phyloP scores from a whole-genome alignment of 306 rosid genomes.

The Sicyos baderoa region DNA sequence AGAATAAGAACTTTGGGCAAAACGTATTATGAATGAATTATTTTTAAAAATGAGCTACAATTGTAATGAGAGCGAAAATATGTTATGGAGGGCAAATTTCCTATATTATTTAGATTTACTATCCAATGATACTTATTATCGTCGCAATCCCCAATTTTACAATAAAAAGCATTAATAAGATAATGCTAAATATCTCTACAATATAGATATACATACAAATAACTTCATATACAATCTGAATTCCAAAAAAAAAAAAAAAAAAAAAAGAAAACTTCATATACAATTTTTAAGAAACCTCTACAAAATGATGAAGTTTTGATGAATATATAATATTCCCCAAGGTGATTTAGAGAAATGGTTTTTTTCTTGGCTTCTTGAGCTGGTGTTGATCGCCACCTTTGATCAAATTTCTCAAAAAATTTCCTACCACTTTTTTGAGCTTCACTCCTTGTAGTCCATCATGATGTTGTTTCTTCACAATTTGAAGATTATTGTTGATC shows the following conservation, averaged over 20 bases:
- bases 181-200: neutral
- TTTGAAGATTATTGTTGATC: slow-evolving; percentile 37
- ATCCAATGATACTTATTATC: neutral
- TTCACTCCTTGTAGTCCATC: slow-evolving; percentile 47
- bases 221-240: neutral
- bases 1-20: no score
- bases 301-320: slow-evolving; percentile 9
- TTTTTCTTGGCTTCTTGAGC: slow-evolving; percentile 38
- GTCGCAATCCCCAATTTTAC: neutral
- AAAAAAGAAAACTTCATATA: no score
- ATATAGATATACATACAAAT: neutral
- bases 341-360: slow-evolving; percentile 31
- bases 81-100: no score
- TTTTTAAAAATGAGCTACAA: no score
- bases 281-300: neutral
- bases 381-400: slow-evolving; percentile 34
- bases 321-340: neutral
- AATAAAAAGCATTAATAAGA: neutral
- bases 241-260: no score
- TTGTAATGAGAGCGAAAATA: no score
- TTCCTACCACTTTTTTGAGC: slow-evolving; percentile 61
- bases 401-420: slow-evolving; percentile 53
- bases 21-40: no score
- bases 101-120: neutral
- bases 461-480: slow-evolving; percentile 42